Evolutionary conservation across 306 rosid species (phyloP).

Genomic region (Alnus glutinosa): DNA sequence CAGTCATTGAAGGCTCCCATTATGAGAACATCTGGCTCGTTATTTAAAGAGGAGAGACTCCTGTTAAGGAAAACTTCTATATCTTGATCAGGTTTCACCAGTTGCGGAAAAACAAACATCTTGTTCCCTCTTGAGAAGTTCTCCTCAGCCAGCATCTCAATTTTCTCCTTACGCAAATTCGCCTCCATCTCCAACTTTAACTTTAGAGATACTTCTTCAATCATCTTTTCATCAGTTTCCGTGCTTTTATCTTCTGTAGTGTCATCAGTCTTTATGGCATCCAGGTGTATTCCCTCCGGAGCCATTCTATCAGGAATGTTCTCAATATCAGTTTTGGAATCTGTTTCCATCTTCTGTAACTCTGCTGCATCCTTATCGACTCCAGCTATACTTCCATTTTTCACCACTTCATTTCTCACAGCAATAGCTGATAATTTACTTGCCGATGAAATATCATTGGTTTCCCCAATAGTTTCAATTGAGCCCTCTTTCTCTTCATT

Average conservation of each 20-base stretch:
- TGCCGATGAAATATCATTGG: conserved; percentile 33
- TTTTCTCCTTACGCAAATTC: conserved; percentile 49
- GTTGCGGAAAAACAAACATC: conserved; percentile 73
- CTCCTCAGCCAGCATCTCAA: conserved; percentile 66
- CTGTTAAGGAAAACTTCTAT: conserved; percentile 71
- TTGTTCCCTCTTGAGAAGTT: conserved; percentile 53
- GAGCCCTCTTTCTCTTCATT: conserved; percentile 48
- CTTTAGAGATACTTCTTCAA: conserved; percentile 46
- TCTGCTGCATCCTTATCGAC: conserved; percentile 36
- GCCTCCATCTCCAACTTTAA: conserved; percentile 65
- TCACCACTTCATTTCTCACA: conserved; percentile 27
- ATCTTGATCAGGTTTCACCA: conserved; percentile 77
- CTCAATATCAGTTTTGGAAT: conserved; percentile 31
- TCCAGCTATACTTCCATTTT: conserved; percentile 34
- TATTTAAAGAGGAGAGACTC: conserved; percentile 60
- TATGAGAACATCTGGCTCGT: conserved; percentile 64
- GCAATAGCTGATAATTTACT: conserved; percentile 29
- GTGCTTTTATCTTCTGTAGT: conserved; percentile 21
- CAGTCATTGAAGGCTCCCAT: conserved; percentile 94
- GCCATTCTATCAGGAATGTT: conserved; percentile 32
- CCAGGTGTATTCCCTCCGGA: conserved; percentile 16
- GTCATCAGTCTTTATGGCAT: background rate
- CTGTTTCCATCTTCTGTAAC: conserved; percentile 29
- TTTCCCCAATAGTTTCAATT: conserved; percentile 34
- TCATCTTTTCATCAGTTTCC: conserved; percentile 31